A percentile compares a stretch with the other conserved stretches of the same genome.
phyloP scores from a whole-genome alignment of 192 early-diverging fungal genomes.

The Podila verticillata region DNA sequence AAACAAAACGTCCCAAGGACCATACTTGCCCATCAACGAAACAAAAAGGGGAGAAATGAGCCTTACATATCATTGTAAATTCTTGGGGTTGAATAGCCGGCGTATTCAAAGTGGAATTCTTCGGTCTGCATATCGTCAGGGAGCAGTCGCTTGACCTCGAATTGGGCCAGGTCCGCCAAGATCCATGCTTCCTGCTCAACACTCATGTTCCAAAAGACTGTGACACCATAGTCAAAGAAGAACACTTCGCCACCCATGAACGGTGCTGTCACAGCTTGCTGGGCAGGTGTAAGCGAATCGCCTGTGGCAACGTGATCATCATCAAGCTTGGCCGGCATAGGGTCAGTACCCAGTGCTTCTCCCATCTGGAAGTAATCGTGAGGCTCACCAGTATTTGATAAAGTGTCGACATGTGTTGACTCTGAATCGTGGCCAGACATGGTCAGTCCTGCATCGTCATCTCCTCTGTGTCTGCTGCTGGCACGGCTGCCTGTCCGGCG shows the following conservation, averaged over 20 bases:
- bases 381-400: conserved; percentile 10
- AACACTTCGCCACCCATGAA: conserved; percentile 66
- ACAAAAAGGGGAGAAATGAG: not conserved
- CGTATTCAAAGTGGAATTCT: conserved; percentile 87
- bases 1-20: not conserved
- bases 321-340: not conserved
- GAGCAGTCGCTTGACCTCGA: conserved; percentile 49
- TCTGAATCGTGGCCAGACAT: conserved; percentile 2
- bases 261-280: conserved; percentile 9
- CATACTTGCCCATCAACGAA: not conserved
- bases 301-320: not conserved
- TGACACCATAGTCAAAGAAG: conserved; percentile 68
- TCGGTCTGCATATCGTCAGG: conserved; percentile 73
- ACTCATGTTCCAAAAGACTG: conserved; percentile 69
- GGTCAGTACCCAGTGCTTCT: not conserved
- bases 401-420: not conserved
- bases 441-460: conserved; percentile 5
- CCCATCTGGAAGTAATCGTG: conserved; percentile 28
- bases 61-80: conserved; percentile 85
- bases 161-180: conserved; percentile 57
- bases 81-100: conserved; percentile 67
- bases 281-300: conserved; percentile 11
- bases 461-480: conserved; percentile 13
- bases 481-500: conserved; percentile 34
- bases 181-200: conserved; percentile 61